Evolutionary conservation across 2,329 filamentous ascomycete genomes (phyloP), one percentile per base, ranked within the genome.

Genomic region (Aspergillus pseudoterreus): DNA sequence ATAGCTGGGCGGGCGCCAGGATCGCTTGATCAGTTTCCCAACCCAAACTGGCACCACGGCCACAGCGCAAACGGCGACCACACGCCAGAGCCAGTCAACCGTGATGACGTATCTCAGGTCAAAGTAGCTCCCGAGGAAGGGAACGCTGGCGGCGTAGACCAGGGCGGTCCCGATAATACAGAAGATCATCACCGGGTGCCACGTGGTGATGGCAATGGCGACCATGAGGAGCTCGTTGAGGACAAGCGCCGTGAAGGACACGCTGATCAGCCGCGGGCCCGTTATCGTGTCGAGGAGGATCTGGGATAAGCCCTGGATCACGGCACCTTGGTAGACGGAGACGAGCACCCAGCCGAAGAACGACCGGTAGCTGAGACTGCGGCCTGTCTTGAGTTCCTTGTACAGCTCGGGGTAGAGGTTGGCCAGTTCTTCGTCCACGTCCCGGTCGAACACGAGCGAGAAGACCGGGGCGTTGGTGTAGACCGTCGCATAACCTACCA

Each of bases 191-290:
- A 92, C 79, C 36, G 87, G 87, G 71, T 97, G 94, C 94, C 94
- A 99, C 0, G 94, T 99, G 3, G 90, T 96, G 62, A 99, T 89
- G 68, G 96, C 89, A 53, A 95, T 90, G 3, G 92, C 92, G 2
- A 97, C 94, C 95, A 99, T 99, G 62, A 95, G 82, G 53, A 99
- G 81, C 69, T 99, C 94, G 70, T 97, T 99, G 55, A 97, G 76
- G 4, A 99, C 85, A 2, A 99, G 82, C 0, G 91, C 90, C 0
- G 92, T 95, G 68, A 96, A 99, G 52, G 86, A 91, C 43, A 99
- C 89, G 21, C 88, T 84, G 49, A 97, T 89, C 86, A 99, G 95
- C 53, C 76, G 78, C 11, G 80, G 77, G 1, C 75, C 76, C 43
- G 75, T 64, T 58, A 90, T 84, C 2, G 89, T 85, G 55, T 89